Evolutionary conservation across 78 protist genomes (phyloP), one percentile per base, ranked within the genome.

Genomic region (Dictyostelium capitatum): DNA sequence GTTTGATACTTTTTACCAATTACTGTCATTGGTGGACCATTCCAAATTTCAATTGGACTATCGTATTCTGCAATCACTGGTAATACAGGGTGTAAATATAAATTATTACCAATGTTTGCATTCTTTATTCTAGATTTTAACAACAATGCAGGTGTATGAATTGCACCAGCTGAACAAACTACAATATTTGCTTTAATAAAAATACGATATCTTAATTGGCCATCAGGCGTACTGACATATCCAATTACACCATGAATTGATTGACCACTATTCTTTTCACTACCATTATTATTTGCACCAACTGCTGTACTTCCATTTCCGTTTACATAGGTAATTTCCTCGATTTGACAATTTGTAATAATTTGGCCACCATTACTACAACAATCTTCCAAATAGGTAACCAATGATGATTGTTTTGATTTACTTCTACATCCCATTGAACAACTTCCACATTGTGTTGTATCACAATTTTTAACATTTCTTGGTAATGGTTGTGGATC

Each of bases 41-140:
- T 79, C 91, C 91, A 92, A 48, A 87, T 1, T 3, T 87, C 89
- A 14, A 84, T 75, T 7, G 64, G 32, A 15, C 79, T 54, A 6
- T 51, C 79, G 50, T 57, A 56, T 7, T 30, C 20, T 46, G 89
- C 96, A 41, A 73, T 48, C 15, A 79, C 70, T 23, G 79, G 85
- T 20, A 62, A 20, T 6, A 67, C 92, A 6, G 96, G 96, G 28
- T 93, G 96, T n/a, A 93, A 89, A 67, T 81, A 78, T 28, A 93
- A 79, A 46, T 65, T 53, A 0, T 30, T 48, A n/a, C 96, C 96
- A 19, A 93, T 83, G 47, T 84, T 83, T 28, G 41, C 62, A 53
- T 93, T 93, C 20, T 53, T 59, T 14, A 93, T n/a, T 19, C 82
- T 57, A n/a, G 72, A 46, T 6, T 91, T 57, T 79, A 77, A n/a